Percentiles rank a stretch among this genome's conserved stretches.
phyloP scores from a whole-genome alignment of 2,329 filamentous ascomycete species.

The Acrocalymma vagum region DNA sequence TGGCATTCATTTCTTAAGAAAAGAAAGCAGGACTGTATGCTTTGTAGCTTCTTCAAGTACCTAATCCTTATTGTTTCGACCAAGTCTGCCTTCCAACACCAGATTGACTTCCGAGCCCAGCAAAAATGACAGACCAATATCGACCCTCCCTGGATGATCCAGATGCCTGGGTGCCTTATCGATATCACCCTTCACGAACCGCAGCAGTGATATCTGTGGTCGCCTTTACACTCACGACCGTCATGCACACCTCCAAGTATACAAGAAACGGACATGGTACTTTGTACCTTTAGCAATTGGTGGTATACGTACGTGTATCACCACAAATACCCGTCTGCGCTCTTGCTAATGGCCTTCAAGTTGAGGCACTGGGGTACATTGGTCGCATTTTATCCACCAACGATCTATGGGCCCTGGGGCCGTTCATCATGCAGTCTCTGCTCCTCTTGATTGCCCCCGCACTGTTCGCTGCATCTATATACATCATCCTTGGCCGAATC shows the following conservation, averaged over 20 bases:
- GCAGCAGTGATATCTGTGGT: conserved; percentile 57
- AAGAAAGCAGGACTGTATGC: no score
- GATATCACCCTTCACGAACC: conserved; percentile 53
- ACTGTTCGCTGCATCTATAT: conserved; percentile 58
- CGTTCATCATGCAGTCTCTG: conserved; percentile 54
- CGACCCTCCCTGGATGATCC: conserved; percentile 19
- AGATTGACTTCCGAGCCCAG: no score
- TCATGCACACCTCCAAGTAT: conserved; percentile 52
- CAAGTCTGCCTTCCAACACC: no score
- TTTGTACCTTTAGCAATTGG: conserved; percentile 61
- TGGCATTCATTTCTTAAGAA: no score
- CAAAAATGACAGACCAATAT: conserved; percentile 4
- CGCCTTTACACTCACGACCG: conserved; percentile 54
- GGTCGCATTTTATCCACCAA: conserved; percentile 53
- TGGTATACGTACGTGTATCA: conserved; percentile 53
- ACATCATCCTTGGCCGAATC: conserved; percentile 59
- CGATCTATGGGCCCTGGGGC: conserved; percentile 45
- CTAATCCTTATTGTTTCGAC: no score
- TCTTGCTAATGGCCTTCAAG: conserved; percentile 32
- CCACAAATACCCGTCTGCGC: neutral
- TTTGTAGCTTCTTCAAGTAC: no score
- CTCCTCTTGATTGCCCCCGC: conserved; percentile 56
- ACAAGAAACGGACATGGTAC: conserved; percentile 57
- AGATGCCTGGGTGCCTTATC: conserved; percentile 21
- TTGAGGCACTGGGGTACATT: conserved; percentile 61